Base-by-base conservation (phyloP, 257 asterid species). In the Leonotis leonurus region DNA sequence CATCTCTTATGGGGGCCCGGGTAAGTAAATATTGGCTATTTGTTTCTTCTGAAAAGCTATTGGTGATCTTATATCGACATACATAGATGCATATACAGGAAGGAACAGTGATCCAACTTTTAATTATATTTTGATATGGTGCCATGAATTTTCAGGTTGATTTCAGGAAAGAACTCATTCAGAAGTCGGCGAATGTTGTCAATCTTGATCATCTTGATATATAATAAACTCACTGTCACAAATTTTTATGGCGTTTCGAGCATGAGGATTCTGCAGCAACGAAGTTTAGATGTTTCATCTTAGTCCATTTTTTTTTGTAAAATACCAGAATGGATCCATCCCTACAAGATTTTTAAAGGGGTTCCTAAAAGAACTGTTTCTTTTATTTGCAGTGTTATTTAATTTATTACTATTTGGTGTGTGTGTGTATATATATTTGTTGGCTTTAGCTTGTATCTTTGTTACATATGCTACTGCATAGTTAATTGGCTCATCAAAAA, bases 1-100 rank as follows among this genome's bases (percentile, higher is more conserved):
- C 99, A 3, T 89, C 99, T 40, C 96, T 93, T 64, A 93, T 93
- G 99, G 99, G 99, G 18, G 13, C 94, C 52, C 80, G 90, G 77
- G 99, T 85, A 78, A 79, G 92, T 55, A 17, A 25, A 64, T 52
- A 29, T 0, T 32, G 51, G 26, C 1, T 24, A 10, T 7, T 9
- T 2, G 21, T 49, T 20, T 36, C 16, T 10, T 36, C 30, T 56
- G 30, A 11, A 12, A 70, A 44, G 8, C 24, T 8, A 44, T 35
- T 13, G 3, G 11, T 60, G 12, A 7, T 51, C 32, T 30, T 32
- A 22, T 45, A 52, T 26, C 3, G 0, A 3, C 16, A 9, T 1
- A 11, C n/a, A n/a, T n/a, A n/a, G n/a, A n/a, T n/a, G n/a, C n/a
- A n/a, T n/a, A n/a, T n/a, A n/a, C n/a, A n/a, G n/a, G n/a, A n/a